Conservation (phyloP, 805 yeast species). For the Saccharomycopsis olivae region DNA sequence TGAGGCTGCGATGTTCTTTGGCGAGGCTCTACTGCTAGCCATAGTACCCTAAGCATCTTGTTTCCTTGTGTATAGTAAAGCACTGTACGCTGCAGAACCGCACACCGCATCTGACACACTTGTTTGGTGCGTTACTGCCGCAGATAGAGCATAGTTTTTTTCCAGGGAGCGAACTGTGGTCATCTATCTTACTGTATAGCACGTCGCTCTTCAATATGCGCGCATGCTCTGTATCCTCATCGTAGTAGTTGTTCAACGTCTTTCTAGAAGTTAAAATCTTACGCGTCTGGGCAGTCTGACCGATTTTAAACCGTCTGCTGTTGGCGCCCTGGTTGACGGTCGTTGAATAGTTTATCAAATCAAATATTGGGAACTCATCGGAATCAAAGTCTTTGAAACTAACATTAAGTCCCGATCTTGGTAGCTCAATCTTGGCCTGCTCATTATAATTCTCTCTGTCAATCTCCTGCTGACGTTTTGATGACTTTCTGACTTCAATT, state of each 20-base stretch:
- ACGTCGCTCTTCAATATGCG: conserved; percentile 28
- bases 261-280: conserved; percentile 18
- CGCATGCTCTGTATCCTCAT: conserved; percentile 43
- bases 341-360: conserved; percentile 15
- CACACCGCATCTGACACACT: conserved; percentile 15
- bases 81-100: conserved; percentile 17
- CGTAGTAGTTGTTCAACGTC: conserved; percentile 49
- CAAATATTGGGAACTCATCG: conserved; percentile 16
- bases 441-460: conserved; percentile 18
- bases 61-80: conserved; percentile 14
- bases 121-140: conserved; percentile 17
- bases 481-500: conserved; percentile 14
- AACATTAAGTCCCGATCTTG: conserved; percentile 14
- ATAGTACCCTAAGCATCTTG: conserved; percentile 15
- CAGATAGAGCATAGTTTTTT: conserved; percentile 18
- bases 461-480: conserved; percentile 16
- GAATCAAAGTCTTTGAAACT: conserved; percentile 14
- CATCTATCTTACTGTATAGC: conserved; percentile 8
- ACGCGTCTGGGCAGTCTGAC: conserved; percentile 15
- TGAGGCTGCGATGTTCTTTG: too few relatives aligned
- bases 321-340: conserved; percentile 6
- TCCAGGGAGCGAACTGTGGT: conserved; percentile 11
- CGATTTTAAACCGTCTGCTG: conserved; percentile 7
- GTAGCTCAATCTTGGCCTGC: conserved; percentile 14
- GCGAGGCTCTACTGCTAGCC: too few relatives aligned